Conservation (phyloP, 1,139 yeast genomes). For the Saccharomycopsis crataegensis region DNA sequence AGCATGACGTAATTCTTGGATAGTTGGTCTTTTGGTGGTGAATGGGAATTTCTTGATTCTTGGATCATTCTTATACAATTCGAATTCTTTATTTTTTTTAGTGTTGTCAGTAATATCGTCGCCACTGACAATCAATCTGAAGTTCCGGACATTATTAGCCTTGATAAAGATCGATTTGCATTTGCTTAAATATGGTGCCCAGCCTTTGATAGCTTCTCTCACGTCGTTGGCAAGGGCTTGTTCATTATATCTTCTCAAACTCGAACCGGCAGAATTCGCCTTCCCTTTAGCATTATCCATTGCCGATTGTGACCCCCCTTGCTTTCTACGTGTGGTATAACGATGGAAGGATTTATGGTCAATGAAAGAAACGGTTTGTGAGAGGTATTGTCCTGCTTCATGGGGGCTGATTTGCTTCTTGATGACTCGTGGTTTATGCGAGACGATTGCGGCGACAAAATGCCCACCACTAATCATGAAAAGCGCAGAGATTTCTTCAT, state of each 20-base stretch:
- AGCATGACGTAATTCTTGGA: constrained; percentile 70
- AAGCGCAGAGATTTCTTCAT: constrained; percentile 50
- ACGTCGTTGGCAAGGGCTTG: constrained; percentile 75
- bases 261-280: constrained; percentile 95
- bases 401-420: constrained; percentile 43
- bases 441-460: constrained; percentile 89
- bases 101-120: constrained; percentile 42
- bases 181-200: constrained; percentile 53
- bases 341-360: constrained; percentile 87
- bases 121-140: constrained; percentile 60
- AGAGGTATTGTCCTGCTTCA: constrained; percentile 38
- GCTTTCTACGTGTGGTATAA: constrained; percentile 93
- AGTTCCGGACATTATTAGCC: constrained; percentile 71
- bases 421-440: constrained; percentile 54
- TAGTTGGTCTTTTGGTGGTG: constrained; percentile 83
- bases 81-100: constrained; percentile 4
- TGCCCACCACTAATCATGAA: constrained; percentile 98
- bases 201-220: constrained; percentile 52
- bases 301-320: constrained; percentile 95
- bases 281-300: constrained; percentile 89
- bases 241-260: constrained; percentile 83
- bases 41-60: constrained; percentile 73
- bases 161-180: constrained; percentile 73
- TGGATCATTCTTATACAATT: constrained; percentile 34
- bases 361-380: constrained; percentile 57